Percentiles rank a stretch among this genome's conserved stretches.
These are phyloP conservation scores for Penicillium nucicola DNA, from an alignment of 495 filamentous ascomycete genomes.

Conservation along the genomic window DNA sequence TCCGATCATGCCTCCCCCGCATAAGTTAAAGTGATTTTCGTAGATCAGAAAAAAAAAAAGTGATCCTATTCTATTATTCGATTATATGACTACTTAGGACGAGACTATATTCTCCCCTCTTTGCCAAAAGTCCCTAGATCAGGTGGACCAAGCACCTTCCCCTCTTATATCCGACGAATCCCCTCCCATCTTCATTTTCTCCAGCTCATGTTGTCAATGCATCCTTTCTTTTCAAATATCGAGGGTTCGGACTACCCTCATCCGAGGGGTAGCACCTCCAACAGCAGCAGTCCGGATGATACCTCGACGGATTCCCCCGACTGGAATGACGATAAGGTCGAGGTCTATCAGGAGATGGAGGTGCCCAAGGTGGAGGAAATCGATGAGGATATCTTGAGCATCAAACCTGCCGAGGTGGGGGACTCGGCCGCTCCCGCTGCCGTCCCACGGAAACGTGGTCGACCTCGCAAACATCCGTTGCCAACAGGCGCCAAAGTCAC, in stretches of 20 bases:
- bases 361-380: constrained; percentile 45
- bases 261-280: constrained; percentile 29
- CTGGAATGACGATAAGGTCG: constrained; percentile 29
- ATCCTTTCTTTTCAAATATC: constrained; percentile 26
- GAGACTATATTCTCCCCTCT: neutral
- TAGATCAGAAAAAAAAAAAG: too few species aligned
- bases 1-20: neutral
- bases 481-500: constrained; percentile 62
- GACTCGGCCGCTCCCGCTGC: constrained; percentile 34
- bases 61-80: neutral
- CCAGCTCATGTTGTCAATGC: constrained; percentile 45
- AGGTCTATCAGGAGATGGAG: constrained; percentile 25
- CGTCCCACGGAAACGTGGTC: constrained; percentile 61
- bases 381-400: constrained; percentile 38
- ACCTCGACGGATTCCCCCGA: constrained; percentile 35
- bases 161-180: constrained; percentile 4
- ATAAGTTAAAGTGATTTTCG: too few species aligned
- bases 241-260: constrained; percentile 20
- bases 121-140: neutral
- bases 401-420: constrained; percentile 35
- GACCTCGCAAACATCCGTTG: constrained; percentile 81
- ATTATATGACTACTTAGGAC: too few species aligned
- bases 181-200: constrained; percentile 2
- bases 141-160: constrained; percentile 8
- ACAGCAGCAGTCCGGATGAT: constrained; percentile 38